A percentile compares a stretch with the other conserved stretches of the same genome.
phyloP scores from a whole-genome alignment of 2,329 filamentous ascomycete species.

The Aotearoamyces nothofagi region DNA sequence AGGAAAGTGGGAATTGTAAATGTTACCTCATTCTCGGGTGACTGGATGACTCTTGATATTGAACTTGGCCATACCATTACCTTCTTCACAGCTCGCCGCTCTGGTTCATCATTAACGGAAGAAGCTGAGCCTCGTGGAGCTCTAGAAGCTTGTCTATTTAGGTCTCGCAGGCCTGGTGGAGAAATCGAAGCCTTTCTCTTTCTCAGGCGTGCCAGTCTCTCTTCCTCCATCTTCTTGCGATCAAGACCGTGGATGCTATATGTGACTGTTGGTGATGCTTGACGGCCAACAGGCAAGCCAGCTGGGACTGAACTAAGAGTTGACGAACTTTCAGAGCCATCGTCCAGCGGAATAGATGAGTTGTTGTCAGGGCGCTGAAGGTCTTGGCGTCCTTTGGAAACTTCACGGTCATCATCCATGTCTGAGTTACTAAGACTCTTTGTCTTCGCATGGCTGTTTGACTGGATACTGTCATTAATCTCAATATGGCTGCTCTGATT shows the following conservation, averaged over 20 bases:
- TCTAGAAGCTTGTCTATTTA: slow-evolving; percentile 1
- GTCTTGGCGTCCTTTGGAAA: too few species aligned
- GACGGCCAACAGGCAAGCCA: slow-evolving; percentile 3
- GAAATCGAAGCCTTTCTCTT: slow-evolving; percentile 20
- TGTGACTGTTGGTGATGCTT: slow-evolving; percentile 3
- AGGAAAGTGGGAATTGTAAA: too few species aligned
- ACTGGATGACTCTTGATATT: too few species aligned
- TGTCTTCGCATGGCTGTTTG: slow-evolving; percentile 1
- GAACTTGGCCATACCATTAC: slow-evolving; percentile 1
- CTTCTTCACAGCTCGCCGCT: not conserved
- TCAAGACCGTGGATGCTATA: slow-evolving; percentile 30
- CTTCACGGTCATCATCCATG: slow-evolving; percentile 10
- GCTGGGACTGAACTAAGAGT: not conserved
- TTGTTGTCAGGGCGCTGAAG: too few species aligned
- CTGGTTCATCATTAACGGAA: slow-evolving; percentile 1
- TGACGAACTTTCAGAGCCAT: too few species aligned
- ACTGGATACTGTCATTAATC: slow-evolving; percentile 11
- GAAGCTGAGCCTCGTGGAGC: too few species aligned
- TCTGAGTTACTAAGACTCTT: not conserved
- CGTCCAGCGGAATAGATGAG: too few species aligned
- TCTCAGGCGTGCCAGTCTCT: slow-evolving; percentile 51
- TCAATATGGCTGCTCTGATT: too few species aligned
- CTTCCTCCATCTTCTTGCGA: slow-evolving; percentile 72
- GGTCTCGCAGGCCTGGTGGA: slow-evolving; percentile 1
- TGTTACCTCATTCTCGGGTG: too few species aligned